Base-by-base conservation (phyloP, 768 basidiomycete species). In the Mycena kentingensis region DNA sequence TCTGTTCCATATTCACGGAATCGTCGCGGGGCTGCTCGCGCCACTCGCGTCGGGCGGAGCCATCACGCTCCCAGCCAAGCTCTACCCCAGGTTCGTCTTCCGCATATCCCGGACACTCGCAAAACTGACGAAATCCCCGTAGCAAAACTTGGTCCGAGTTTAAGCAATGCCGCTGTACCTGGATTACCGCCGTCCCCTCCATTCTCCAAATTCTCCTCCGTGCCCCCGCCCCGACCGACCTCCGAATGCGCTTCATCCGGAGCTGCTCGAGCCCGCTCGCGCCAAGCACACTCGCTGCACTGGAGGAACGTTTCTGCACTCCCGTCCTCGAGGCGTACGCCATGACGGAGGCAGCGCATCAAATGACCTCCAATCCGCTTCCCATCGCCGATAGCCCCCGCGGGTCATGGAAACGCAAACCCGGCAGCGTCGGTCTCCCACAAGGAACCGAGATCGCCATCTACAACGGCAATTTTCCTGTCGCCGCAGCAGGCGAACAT, bases 301-400 rank as follows among this genome's bases (percentile, higher is more conserved):
- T 50, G 24, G 49, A 50, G 39, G 21, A 28, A 4, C 49, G 49
- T 8, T 50, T 50, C 31, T 28, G 49, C 31, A 42, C 19, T 12
- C 49, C 49, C 1, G 49, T 51, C 8, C 41, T 51, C 24, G 49
- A 44, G 49, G 49, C 41, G n/a, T 51, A 51, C 18, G 41, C 49
- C 21, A 43, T 43, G 49, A 51, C 49, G 18, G 49, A 43, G 41
- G 49, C 49, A 2, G 49, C 49, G 39, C 49, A 51, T 28, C 41
- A 44, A 42, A 51, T 51, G 49, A 51, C 49, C n/a, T 51, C 49
- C 7, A 51, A 44, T 25, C 41, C 49, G 29, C 41, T 51, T 34
- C 49, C 49, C 18, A 39, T 42, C 2, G 22, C n/a, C 1, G 21
- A 25, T 21, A 19, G 22, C 10, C 22, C 41, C n/a, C 41, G 41